Conservation (phyloP, 192 early-diverging fungal genomes). For the Backusella psychrophila region DNA sequence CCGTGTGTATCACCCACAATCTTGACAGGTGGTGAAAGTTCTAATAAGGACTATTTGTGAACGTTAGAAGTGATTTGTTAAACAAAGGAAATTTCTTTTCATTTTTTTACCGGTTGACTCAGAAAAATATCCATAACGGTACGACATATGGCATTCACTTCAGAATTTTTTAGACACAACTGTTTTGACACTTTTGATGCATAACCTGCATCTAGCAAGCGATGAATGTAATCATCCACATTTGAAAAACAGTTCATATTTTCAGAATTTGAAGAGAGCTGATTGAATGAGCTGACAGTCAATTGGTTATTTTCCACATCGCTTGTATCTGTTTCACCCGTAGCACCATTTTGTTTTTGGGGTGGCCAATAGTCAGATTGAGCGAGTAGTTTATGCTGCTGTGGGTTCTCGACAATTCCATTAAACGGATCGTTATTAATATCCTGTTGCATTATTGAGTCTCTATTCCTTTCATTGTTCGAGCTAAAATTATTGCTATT, state of each 20-base stretch:
- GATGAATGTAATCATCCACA: slow-evolving; percentile 86
- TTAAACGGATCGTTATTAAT: slow-evolving; percentile 11
- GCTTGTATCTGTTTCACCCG: slow-evolving; percentile 4
- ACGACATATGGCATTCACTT: slow-evolving; percentile 87
- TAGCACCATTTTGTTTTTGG: background rate
- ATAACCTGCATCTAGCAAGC: slow-evolving; percentile 78
- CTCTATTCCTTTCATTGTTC: background rate
- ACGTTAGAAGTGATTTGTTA: no score
- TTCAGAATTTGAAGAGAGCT: slow-evolving; percentile 30
- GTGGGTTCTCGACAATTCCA: slow-evolving; percentile 22
- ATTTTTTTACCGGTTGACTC: slow-evolving; percentile 66
- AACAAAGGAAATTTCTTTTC: no score
- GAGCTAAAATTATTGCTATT: background rate
- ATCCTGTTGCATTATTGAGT: background rate
- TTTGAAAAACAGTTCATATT: slow-evolving; percentile 27
- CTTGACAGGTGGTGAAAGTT: slow-evolving; percentile 74
- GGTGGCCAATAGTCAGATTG: slow-evolving; percentile 29
- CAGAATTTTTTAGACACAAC: slow-evolving; percentile 82
- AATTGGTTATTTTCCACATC: slow-evolving; percentile 34
- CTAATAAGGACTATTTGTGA: slow-evolving; percentile 47
- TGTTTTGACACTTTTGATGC: slow-evolving; percentile 69
- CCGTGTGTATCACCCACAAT: slow-evolving; percentile 96
- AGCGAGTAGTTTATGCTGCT: slow-evolving; percentile 24
- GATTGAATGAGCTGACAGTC: slow-evolving; percentile 37
- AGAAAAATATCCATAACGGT: slow-evolving; percentile 85